phyloP scores from a whole-genome alignment of 805 yeast species.

The Ogataea chonburiensis region DNA sequence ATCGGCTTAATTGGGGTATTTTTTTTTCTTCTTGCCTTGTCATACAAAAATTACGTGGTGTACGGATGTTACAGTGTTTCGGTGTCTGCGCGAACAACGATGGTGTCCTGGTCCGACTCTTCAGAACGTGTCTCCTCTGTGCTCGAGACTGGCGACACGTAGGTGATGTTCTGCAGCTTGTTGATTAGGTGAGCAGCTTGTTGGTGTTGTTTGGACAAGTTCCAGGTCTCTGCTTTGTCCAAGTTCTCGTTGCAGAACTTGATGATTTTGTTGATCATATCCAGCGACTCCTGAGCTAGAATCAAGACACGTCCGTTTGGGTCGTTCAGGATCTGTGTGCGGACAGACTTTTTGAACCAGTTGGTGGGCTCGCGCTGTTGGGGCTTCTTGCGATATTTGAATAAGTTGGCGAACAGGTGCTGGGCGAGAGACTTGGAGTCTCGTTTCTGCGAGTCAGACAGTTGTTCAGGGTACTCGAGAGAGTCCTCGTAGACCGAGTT shows the following conservation, averaged over 20 bases:
- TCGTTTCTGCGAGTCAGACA: constrained; percentile 4
- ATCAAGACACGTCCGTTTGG: constrained; percentile 72
- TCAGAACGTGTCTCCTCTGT: constrained; percentile 5
- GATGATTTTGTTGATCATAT: constrained; percentile 80
- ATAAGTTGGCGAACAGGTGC: constrained; percentile 29
- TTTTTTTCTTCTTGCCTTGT: constrained; percentile 1
- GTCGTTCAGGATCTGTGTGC: constrained; percentile 34
- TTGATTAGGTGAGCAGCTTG: constrained; percentile 29
- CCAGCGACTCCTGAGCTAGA: constrained; percentile 85
- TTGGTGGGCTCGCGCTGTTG: constrained; percentile 6
- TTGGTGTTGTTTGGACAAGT: constrained; percentile 29
- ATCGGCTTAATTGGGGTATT: constrained; percentile 3
- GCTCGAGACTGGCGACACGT: constrained; percentile 14
- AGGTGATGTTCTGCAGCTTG: constrained; percentile 29
- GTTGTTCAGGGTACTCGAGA: constrained; percentile 16
- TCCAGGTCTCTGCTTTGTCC: constrained; percentile 84
- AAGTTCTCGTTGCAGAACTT: constrained; percentile 82
- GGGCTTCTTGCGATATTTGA: constrained; percentile 23
- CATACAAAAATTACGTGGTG: constrained; percentile 1
- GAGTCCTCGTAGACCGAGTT: constrained; percentile 23
- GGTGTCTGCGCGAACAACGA: constrained; percentile 4
- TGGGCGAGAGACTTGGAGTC: constrained; percentile 26
- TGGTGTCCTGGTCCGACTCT: constrained; percentile 7
- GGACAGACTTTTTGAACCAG: constrained; percentile 31
- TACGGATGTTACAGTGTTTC: constrained; percentile 3